phyloP scores from a whole-genome alignment of 2,329 filamentous ascomycete species.

The Fusarium musae region DNA sequence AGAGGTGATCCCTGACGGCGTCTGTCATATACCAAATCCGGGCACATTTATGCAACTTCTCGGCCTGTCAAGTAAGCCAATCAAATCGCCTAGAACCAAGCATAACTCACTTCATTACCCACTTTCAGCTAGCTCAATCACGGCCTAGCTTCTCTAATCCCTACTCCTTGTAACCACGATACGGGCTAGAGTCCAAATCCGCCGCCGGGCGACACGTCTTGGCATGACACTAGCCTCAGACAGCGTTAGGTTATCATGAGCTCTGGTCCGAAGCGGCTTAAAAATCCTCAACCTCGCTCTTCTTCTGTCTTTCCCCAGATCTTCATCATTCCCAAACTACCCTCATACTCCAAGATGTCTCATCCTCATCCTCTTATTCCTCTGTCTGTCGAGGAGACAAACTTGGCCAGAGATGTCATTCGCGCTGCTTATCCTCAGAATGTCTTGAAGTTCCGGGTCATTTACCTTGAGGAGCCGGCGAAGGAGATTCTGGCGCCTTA shows the following conservation, averaged over 20 bases:
- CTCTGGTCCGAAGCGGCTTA: neutral
- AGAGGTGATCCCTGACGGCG: neutral
- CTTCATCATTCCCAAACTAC: no score
- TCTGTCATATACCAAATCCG: neutral
- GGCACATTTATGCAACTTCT: neutral
- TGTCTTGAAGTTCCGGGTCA: neutral
- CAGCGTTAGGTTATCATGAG: neutral
- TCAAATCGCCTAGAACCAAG: fast-evolving
- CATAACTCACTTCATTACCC: neutral
- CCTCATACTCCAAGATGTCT: neutral
- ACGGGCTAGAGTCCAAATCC: neutral
- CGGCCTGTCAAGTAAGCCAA: fast-evolving
- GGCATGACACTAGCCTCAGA: neutral
- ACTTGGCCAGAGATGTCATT: neutral
- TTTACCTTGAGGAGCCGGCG: neutral
- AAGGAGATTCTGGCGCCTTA: neutral
- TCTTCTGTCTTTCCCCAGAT: neutral
- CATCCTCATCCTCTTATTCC: neutral
- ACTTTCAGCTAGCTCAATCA: neutral
- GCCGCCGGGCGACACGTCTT: neutral
- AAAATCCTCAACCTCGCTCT: neutral
- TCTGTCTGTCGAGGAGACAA: neutral
- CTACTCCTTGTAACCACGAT: no score
- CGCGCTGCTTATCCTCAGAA: neutral
- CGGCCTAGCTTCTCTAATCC: neutral